Evolutionary conservation across 495 filamentous ascomycete genomes (phyloP).

Genomic region (Parmelia sp.): DNA sequence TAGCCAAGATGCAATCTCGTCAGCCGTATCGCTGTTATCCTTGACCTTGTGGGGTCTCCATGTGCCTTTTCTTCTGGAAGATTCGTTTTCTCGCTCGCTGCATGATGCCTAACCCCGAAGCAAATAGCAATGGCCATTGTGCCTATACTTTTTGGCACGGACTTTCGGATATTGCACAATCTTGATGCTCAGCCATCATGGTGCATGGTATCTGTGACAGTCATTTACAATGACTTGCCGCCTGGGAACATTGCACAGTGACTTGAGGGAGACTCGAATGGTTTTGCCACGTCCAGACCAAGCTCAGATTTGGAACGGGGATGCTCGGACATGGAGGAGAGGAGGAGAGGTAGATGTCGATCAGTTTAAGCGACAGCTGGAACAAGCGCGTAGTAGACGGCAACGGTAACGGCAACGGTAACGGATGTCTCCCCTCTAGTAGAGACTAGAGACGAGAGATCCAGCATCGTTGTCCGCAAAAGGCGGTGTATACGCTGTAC

Average conservation of each 20-base stretch:
- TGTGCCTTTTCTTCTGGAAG: background rate
- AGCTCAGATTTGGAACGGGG: background rate
- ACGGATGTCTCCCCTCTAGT: background rate
- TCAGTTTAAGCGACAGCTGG: conserved; percentile 3
- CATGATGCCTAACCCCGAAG: background rate
- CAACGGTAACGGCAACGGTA: background rate
- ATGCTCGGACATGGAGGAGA: background rate
- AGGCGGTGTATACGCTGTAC: no score
- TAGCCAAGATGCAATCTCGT: background rate
- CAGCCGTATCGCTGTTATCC: background rate
- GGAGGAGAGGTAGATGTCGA: background rate
- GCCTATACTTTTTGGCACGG: background rate
- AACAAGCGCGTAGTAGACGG: background rate
- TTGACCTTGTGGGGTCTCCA: background rate
- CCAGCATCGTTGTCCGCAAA: no score
- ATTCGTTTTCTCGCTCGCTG: background rate
- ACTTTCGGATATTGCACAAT: background rate
- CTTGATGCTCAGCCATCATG: background rate
- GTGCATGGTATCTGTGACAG: background rate
- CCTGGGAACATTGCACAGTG: background rate
- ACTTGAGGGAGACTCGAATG: background rate
- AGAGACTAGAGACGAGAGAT: no score
- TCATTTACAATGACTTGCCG: background rate
- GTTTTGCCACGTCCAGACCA: background rate
- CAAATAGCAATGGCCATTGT: background rate